These are phyloP conservation scores for Termitomyces sp. DNA, from an alignment of 768 basidiomycete genomes.

Conservation along the genomic window DNA sequence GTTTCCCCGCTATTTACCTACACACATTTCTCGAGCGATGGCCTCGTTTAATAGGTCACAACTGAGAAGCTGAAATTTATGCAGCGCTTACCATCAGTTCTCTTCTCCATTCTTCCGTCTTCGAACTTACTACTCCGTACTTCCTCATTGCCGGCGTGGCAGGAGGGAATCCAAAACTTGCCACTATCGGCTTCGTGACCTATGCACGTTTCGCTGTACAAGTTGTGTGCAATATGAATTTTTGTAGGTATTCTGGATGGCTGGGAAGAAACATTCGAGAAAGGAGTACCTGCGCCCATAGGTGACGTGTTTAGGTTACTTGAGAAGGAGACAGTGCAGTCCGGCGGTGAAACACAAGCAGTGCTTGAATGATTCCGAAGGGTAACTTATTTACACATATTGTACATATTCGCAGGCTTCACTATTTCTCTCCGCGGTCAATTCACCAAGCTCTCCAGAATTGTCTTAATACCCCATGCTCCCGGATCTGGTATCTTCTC, in stretches of 20 bases:
- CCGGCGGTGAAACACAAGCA: background rate
- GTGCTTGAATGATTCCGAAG: background rate
- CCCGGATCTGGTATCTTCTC: constrained; percentile 79
- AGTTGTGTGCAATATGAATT: no score
- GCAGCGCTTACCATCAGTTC: constrained; percentile 9
- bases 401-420: background rate
- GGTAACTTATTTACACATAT: background rate
- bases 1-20: constrained; percentile 4
- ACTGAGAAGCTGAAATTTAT: constrained; percentile 11
- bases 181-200: no score
- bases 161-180: no score
- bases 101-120: constrained; percentile 7
- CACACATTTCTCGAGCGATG: constrained; percentile 8
- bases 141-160: constrained; percentile 13
- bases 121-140: constrained; percentile 8
- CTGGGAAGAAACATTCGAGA: constrained; percentile 6
- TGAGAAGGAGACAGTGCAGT: background rate
- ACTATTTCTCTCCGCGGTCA: background rate
- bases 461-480: constrained; percentile 83
- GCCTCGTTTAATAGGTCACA: constrained; percentile 5
- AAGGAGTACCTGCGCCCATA: constrained; percentile 3
- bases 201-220: no score
- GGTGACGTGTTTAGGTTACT: constrained; percentile 4
- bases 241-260: constrained; percentile 7
- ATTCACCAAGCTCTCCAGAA: constrained; percentile 50